These are phyloP conservation scores for Coemansia sp. DNA, from an alignment of 192 early-diverging fungal species.

Conservation along the genomic window DNA sequence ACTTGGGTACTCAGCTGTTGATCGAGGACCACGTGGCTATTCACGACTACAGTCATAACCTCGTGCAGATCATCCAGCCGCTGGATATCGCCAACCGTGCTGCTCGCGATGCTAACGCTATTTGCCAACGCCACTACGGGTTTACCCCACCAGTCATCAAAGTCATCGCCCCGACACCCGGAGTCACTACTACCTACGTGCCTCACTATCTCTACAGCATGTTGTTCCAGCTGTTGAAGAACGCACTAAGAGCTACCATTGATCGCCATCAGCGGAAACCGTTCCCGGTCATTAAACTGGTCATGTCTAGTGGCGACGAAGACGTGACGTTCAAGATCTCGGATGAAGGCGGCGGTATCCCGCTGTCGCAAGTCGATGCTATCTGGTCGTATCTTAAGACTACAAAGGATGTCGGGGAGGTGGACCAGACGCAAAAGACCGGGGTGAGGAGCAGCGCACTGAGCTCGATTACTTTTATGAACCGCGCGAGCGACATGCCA, in stretches of 20 bases:
- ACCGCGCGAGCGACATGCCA: conserved; percentile 34
- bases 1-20: conserved; percentile 63
- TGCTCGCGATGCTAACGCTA: conserved; percentile 51
- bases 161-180: conserved; percentile 53
- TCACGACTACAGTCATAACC: conserved; percentile 58
- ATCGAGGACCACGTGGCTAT: conserved; percentile 65
- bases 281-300: conserved; percentile 59
- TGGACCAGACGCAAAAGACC: conserved; percentile 2
- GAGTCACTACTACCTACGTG: conserved; percentile 61
- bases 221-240: conserved; percentile 64
- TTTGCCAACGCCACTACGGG: conserved; percentile 57
- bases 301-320: conserved; percentile 62
- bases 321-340: conserved; percentile 68
- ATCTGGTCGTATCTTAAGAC: conserved; percentile 62
- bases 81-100: conserved; percentile 57
- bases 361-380: conserved; percentile 58
- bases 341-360: conserved; percentile 68
- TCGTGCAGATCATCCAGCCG: conserved; percentile 62
- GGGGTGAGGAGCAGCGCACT: conserved; percentile 24
- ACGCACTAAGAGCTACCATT: conserved; percentile 60
- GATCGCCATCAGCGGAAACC: conserved; percentile 40
- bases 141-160: conserved; percentile 52
- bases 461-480: conserved; percentile 44
- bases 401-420: conserved; percentile 16
- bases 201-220: conserved; percentile 62